Conservation (phyloP, 768 basidiomycete genomes). For the Gloeostereum incarnatum region DNA sequence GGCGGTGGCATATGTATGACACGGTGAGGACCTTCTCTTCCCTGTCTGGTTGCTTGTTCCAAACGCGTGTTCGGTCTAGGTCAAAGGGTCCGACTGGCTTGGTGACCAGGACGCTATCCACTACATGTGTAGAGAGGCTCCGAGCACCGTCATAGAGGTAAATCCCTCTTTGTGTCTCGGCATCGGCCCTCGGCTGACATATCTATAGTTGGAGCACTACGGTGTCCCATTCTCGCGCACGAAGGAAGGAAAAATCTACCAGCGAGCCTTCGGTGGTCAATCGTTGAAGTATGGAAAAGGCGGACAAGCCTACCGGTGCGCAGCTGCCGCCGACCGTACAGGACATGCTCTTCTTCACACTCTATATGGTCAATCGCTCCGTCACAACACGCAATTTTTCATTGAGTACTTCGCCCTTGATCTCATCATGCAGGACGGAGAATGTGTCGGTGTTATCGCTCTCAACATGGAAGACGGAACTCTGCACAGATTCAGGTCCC, state of each 20-base stretch:
- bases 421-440: conserved; percentile 96
- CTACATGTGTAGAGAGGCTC: conserved; percentile 99
- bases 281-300: conserved; percentile 96
- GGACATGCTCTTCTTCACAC: conserved; percentile 98
- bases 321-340: conserved; percentile 97
- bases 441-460: conserved; percentile 98
- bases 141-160: conserved; percentile 87
- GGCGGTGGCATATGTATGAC: conserved; percentile 99
- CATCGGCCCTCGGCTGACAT: conserved; percentile 1
- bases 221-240: conserved; percentile 99
- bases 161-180: background rate
- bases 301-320: conserved; percentile 98
- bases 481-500: conserved; percentile 94
- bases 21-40: conserved; percentile 44
- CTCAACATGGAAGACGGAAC: conserved; percentile 99
- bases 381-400: conserved; percentile 99
- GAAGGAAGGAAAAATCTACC: conserved; percentile 98
- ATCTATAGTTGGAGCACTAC: conserved; percentile 84
- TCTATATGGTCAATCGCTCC: conserved; percentile 96
- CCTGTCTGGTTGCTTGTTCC: conserved; percentile 2
- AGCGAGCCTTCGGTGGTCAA: conserved; percentile 98
- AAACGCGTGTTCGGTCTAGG: conserved; percentile 34
- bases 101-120: conserved; percentile 99
- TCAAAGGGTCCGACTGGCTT: conserved; percentile 99
- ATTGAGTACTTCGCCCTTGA: conserved; percentile 99